Evolutionary conservation across 495 filamentous ascomycete genomes (phyloP), one percentile per base, ranked within the genome.

Genomic region (Bacidia gigantensis): DNA sequence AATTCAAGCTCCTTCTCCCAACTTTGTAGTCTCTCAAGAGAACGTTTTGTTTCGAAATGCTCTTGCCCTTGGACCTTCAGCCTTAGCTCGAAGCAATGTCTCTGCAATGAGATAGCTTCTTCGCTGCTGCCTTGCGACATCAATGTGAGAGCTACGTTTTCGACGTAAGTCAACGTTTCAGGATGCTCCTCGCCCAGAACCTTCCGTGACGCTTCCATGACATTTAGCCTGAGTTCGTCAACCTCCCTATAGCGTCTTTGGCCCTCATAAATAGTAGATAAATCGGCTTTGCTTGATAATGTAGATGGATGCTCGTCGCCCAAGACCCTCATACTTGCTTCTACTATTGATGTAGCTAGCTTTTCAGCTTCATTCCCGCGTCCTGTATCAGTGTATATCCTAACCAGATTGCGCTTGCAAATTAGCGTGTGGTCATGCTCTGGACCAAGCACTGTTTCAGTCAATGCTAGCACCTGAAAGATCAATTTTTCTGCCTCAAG

Each of bases 61-160:
- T 49, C 38, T 20, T 26, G 21, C 12, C 63, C 63, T 12, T 63
- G 51, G 11, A 51, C 50, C 39, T 50, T 49, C 32, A 58, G 20
- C 17, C 20, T 44, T 18, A 22, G 12, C 5, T 44, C 17, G 12
- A 44, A 7, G 12, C 12, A n/a, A 17, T 44, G 7, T 22, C 9
- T 17, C 41, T 9, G 5, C 5, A 44, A 17, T 5, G 12, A 17
- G 12, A 45, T 25, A 11, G 54, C 20, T 14, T 53, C 41, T n/a
- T 44, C 20, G 9, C 17, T 9, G 17, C 41, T 7, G 12, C 20
- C 5, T 44, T 9, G 41, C 9, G 14, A 17, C 41, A 5, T 17
- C 9, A 17, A 18, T 18, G 20, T 44, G 9, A 22, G 9, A 5
- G 41, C 41, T 9, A 44, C 9, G 17, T 44, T 44, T 5, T n/a